These are phyloP conservation scores for Penicillium sclerotigenum DNA, from an alignment of 2,329 filamentous ascomycete species.

Conservation along the genomic window DNA sequence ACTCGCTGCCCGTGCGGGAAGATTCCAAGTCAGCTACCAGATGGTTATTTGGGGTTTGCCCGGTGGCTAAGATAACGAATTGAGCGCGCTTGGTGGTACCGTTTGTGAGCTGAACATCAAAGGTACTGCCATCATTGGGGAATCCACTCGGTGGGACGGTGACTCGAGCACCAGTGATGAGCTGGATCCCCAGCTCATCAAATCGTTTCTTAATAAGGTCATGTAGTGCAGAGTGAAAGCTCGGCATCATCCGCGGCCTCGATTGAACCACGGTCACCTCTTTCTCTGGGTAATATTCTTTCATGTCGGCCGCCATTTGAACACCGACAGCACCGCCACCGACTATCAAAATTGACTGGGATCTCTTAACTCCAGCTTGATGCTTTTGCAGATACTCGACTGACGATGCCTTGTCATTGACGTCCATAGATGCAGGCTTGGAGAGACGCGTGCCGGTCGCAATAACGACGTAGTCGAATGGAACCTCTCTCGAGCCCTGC, in stretches of 20 bases:
- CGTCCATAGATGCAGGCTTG: constrained; percentile 33
- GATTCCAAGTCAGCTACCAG: constrained; percentile 36
- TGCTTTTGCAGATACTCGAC: constrained; percentile 34
- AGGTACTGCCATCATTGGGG: constrained; percentile 23
- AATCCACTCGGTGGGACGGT: constrained; percentile 28
- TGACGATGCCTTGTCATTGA: constrained; percentile 34
- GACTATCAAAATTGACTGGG: constrained; percentile 36
- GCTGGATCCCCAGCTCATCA: constrained; percentile 32
- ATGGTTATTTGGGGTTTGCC: constrained; percentile 48
- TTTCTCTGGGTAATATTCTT: constrained; percentile 48
- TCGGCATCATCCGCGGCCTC: constrained; percentile 37
- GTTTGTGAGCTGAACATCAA: constrained; percentile 31
- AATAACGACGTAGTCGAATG: constrained; percentile 35
- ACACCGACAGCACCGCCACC: constrained; percentile 53
- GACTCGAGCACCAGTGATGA: constrained; percentile 33
- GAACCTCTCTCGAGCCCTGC: constrained; percentile 31
- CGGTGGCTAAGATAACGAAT: constrained; percentile 48
- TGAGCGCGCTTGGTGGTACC: constrained; percentile 32
- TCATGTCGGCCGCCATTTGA: constrained; percentile 51
- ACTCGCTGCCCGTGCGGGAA: constrained; percentile 11
- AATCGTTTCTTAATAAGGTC: constrained; percentile 33
- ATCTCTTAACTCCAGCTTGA: constrained; percentile 29
- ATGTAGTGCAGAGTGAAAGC: constrained; percentile 32
- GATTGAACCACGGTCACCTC: constrained; percentile 50
- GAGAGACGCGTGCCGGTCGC: constrained; percentile 36